Base-by-base conservation (phyloP, 805 yeast species). In the Yarrowia keelungensis region DNA sequence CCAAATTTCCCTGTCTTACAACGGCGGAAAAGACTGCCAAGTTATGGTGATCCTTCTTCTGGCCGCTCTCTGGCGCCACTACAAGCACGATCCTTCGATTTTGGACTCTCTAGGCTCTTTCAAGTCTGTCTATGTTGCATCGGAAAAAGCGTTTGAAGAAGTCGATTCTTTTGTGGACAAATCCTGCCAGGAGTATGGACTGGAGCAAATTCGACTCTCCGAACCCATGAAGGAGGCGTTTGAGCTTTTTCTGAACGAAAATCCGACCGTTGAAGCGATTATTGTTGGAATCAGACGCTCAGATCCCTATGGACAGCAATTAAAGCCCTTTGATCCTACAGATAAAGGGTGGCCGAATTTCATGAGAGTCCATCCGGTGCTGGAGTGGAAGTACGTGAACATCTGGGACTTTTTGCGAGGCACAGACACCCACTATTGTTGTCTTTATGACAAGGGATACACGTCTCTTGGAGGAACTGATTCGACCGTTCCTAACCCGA, bases 1-100 rank as follows among this genome's bases (percentile, higher is more conserved):
- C 1, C 72, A 76, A 53, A 71, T 78, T 14, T 89, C 98, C 0
- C 82, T 95, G 14, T 90, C 97, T 2, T 95, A 89, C 77, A 95
- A 95, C 76, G 99, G 99, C 11, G 99, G 99, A 1, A 95, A 95
- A 75, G 99, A 95, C 79, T 95, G 98, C 74, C 85, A 93, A 58
- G 98, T 93, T 41, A 87, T 94, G 89, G 82, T 95, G 68, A 81
- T 92, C 15, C 75, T 95, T 5, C 86, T 91, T 67, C 79, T 93
- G 65, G 88, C 95, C 1, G 86, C 85, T 26, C 80, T 78, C 68
- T 69, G 72, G 51, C 72, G 78, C 14, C 76, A 76, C 59, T 71
- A 71, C 22, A 49, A 64, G 43, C 39, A 53, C 35, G 43, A 73
- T 68, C 49, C 72, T 51, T 65, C 75, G 61, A 73, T 46, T 39